These are phyloP conservation scores for Zoysia pacifica DNA, from an alignment of 176 grass and related monocot genomes.

Conservation along the genomic window DNA sequence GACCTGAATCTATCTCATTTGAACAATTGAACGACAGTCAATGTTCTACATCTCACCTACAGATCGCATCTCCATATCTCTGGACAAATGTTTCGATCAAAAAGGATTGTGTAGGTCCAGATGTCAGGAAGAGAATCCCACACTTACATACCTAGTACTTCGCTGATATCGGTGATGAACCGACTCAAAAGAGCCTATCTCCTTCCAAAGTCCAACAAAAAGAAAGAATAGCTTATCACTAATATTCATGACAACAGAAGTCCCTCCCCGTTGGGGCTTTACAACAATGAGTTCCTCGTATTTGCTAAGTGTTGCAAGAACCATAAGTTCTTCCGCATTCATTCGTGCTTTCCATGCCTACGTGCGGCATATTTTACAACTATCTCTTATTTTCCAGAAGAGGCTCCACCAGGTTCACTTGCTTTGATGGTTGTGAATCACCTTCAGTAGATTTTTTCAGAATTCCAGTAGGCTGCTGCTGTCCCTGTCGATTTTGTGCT, in stretches of 20 bases:
- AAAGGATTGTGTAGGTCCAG: not conserved
- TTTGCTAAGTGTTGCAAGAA: conserved; percentile 32
- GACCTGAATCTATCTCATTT: too few species aligned
- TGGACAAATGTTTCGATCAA: not conserved
- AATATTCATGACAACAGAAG: conserved; percentile 17
- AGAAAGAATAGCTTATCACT: not conserved
- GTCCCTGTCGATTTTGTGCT: conserved; percentile 67
- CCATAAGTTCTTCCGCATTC: conserved; percentile 2
- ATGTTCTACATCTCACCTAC: too few species aligned
- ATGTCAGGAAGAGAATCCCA: not conserved
- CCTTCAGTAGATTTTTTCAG: conserved; percentile 70
- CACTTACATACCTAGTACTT: not conserved
- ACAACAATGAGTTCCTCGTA: conserved; percentile 36
- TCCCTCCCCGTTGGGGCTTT: conserved; percentile 18
- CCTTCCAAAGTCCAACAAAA: conserved; percentile 7
- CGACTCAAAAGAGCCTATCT: conserved; percentile 11
- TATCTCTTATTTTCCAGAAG: conserved; percentile 67
- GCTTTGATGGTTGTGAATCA: conserved; percentile 61
- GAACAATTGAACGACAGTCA: too few species aligned
- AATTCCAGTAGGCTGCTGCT: conserved; percentile 74
- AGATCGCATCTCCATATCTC: not conserved
- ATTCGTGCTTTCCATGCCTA: not conserved
- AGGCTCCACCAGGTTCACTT: conserved; percentile 75
- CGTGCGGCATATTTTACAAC: not conserved
- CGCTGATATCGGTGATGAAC: not conserved